Evolutionary conservation across 139 green algal genomes (phyloP), one percentile per base, ranked within the genome.

Genomic region (Eudorina sp.): DNA sequence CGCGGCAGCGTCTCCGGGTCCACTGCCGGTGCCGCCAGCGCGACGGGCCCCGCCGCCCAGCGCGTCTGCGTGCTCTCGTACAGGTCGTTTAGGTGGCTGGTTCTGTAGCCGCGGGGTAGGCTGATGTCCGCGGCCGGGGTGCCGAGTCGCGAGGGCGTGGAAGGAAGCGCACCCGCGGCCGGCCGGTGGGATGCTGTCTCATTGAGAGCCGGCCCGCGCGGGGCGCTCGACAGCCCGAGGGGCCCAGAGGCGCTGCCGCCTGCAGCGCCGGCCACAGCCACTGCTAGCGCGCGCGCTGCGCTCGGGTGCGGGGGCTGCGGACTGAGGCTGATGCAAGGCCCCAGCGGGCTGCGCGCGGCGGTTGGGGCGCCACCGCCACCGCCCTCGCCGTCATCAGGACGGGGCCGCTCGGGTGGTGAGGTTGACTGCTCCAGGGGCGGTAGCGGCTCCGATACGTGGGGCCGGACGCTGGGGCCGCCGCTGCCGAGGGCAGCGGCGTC

Each of bases 1-100:
- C 6, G n/a, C 38, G n/a, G 27, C 62, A 34, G 62, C 62, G 31
- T 25, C 62, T 25, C 27, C 58, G 58, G 11, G 27, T 25, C 27
- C 19, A 29, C 62, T 19, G 4, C 27, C n/a, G 62, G 62, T 19
- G 62, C 16, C 62, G 62, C 21, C 62, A 5, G 2, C 62, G 23
- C 62, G 62, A 66, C 29, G 55, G 29, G 29, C 29, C 55, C 55
- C 55, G 23, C 27, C 29, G 66, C 25, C 3, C 66, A 25, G 66
- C 66, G 66, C 31, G 66, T 38, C 13, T 79, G 70, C 40, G 31
- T 53, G 70, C 70, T 79, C 27, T 79, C 70, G 43, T 79, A 79
- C 41, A 79, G 27, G 43, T 53, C 70, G 70, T 79, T 79, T 13
- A 58, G 41, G 70, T 79, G 70, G 43, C 41, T 79, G 21, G 40